Base-by-base conservation (phyloP, 140 eudicot genomes). In the Erigeron philadelphicus region DNA sequence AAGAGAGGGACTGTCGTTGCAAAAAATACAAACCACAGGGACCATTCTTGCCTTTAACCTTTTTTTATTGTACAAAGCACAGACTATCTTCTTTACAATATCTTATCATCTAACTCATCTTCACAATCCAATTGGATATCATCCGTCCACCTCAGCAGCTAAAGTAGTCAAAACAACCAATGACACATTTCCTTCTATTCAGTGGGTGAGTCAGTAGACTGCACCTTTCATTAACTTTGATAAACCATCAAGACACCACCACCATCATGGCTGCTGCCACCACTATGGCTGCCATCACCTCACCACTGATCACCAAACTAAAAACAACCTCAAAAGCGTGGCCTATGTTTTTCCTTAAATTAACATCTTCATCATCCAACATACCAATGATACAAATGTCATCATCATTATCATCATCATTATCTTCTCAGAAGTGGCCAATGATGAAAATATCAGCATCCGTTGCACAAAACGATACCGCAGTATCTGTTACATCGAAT, bases 391-490 rank as follows among this genome's bases (percentile, higher is more conserved):
- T 76, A 42, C 85, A 82, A 60, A 6, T 73, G 13, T 66, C 77
- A 64, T 62, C 78, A 68, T 79, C 75, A 49, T 9, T 75, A 40
- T 71, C 72, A 4, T 66, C 69, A 0, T 23, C 65, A 72, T 13
- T 72, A 56, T 52, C 68, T 3, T 52, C 45, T 79, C 11, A 54
- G 9, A 31, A 44, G 80, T 77, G 79, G 75, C 72, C 65, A 8
- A 15, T 67, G 35, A 49, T 73, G 64, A 72, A 80, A 47, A 8
- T 84, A 13, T 64, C 78, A 16, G 90, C 95, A 3, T 84, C 87
- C 7, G 87, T 84, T 15, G 84, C 90, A 7, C 84, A 84, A 62
- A 88, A 78, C 54, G 96, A 85, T 79, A 86, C 82, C 4, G 90
- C 62, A 0, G 67, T 48, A 19, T 60, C 81, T 66, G 83, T 31